Evolutionary conservation across 345 rosid species (phyloP).

Genomic region (Litchi chinensis): DNA sequence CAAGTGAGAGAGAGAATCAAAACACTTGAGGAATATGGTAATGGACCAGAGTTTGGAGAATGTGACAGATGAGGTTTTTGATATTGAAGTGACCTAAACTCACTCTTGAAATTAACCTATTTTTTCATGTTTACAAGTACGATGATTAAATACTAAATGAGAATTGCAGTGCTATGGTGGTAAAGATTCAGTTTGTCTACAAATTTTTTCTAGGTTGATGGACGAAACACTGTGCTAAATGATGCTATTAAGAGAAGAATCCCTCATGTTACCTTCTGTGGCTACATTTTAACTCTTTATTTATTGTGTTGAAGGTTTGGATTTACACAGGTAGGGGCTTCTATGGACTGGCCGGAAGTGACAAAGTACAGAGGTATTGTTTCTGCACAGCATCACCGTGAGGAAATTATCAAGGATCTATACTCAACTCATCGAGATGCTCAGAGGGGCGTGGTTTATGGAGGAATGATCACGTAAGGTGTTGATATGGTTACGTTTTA

Average conservation of each 20-base stretch:
- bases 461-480: no score
- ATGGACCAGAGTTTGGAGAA: no score
- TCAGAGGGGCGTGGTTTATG: no score
- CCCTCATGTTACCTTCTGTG: constrained; percentile 25
- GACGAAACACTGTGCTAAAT: constrained; percentile 64
- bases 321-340: constrained; percentile 69
- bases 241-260: constrained; percentile 57
- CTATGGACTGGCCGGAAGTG: constrained; percentile 87
- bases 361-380: constrained; percentile 73
- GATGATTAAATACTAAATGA: not conserved
- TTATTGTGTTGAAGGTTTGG: constrained; percentile 9
- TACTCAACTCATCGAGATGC: no score
- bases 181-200: not conserved
- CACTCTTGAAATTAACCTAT: not conserved
- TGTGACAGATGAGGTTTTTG: not conserved
- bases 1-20: not conserved
- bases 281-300: not conserved
- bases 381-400: constrained; percentile 58
- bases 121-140: not conserved
- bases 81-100: not conserved
- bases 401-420: no score
- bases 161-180: not conserved
- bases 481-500: no score
- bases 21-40: not conserved
- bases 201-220: constrained; percentile 56